Percentiles rank a stretch among this genome's conserved stretches.
phyloP scores from a whole-genome alignment of 305 asterid genomes.

The Petunia hybrid region DNA sequence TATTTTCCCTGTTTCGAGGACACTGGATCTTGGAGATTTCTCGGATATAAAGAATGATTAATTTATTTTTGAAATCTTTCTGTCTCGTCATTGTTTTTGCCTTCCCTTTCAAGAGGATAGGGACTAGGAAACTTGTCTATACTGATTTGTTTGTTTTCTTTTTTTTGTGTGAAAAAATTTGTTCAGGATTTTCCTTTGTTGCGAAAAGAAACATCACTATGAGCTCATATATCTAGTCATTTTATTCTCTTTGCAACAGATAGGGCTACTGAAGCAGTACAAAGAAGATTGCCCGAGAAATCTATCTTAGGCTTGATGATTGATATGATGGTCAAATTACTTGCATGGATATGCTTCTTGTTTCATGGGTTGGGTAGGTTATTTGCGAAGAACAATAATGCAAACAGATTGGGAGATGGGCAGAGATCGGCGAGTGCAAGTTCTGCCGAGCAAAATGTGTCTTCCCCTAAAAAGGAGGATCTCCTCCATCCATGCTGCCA shows the following conservation, averaged over 20 bases:
- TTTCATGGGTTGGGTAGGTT: constrained; percentile 51
- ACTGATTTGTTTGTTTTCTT: constrained; percentile 11
- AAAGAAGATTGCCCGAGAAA: constrained; percentile 50
- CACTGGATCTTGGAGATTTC: too few relatives aligned
- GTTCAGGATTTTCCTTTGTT: constrained; percentile 21
- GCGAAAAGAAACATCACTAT: constrained; percentile 18
- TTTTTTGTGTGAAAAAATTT: not conserved
- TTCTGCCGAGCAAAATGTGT: constrained; percentile 44
- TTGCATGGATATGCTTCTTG: constrained; percentile 58
- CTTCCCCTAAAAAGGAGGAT: constrained; percentile 48
- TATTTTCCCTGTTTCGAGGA: too few relatives aligned
- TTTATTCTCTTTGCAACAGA: constrained; percentile 47
- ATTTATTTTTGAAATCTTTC: not conserved
- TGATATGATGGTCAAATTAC: constrained; percentile 52
- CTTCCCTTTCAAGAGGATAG: constrained; percentile 24
- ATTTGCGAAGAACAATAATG: constrained; percentile 44
- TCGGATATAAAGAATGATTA: too few relatives aligned
- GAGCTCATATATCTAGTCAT: not conserved
- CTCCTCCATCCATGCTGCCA: constrained; percentile 78
- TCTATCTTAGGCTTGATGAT: constrained; percentile 46
- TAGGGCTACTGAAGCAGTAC: constrained; percentile 38
- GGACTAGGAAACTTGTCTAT: not conserved
- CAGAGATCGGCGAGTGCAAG: constrained; percentile 46
- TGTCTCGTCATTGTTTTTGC: not conserved
- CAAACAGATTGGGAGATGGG: constrained; percentile 40